Evolutionary conservation across 495 filamentous ascomycete species (phyloP).

Genomic region (Evernia prunastri): DNA sequence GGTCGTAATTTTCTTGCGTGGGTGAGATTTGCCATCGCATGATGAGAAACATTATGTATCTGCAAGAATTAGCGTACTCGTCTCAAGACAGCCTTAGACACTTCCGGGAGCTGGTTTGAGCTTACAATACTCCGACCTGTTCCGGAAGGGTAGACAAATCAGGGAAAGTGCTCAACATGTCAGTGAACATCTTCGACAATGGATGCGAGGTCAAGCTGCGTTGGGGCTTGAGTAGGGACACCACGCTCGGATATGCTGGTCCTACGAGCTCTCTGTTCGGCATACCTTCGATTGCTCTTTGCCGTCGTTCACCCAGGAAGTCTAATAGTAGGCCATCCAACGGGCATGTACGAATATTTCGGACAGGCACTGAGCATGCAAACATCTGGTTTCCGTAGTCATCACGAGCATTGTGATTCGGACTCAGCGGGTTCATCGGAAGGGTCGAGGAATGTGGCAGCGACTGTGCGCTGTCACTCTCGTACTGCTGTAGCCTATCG

Average conservation of each 20-base stretch:
- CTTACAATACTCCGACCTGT: slow-evolving; percentile 60
- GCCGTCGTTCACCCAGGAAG: slow-evolving; percentile 63
- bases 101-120: neutral
- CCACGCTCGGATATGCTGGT: slow-evolving; percentile 68
- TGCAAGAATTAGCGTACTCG: slow-evolving; percentile 1
- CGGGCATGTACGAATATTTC: slow-evolving; percentile 61
- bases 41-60: slow-evolving; percentile 69
- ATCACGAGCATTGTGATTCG: slow-evolving; percentile 8
- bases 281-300: slow-evolving; percentile 55
- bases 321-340: slow-evolving; percentile 70
- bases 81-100: neutral
- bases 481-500: slow-evolving; percentile 13
- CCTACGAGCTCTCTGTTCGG: slow-evolving; percentile 56
- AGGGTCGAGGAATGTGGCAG: slow-evolving; percentile 5
- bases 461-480: slow-evolving; percentile 14
- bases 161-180: slow-evolving; percentile 70
- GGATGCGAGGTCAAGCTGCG: slow-evolving; percentile 56
- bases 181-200: slow-evolving; percentile 73
- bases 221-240: slow-evolving; percentile 64
- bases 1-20: slow-evolving; percentile 64
- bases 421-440: slow-evolving; percentile 20
- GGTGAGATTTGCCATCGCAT: slow-evolving; percentile 79
- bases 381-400: slow-evolving; percentile 14
- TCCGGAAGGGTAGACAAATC: slow-evolving; percentile 63
- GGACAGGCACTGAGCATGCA: slow-evolving; percentile 46